A percentile compares a stretch with the other conserved stretches of the same genome.
Conservation (phyloP, 352 stramenopile species). For the Pythium coloratum region DNA sequence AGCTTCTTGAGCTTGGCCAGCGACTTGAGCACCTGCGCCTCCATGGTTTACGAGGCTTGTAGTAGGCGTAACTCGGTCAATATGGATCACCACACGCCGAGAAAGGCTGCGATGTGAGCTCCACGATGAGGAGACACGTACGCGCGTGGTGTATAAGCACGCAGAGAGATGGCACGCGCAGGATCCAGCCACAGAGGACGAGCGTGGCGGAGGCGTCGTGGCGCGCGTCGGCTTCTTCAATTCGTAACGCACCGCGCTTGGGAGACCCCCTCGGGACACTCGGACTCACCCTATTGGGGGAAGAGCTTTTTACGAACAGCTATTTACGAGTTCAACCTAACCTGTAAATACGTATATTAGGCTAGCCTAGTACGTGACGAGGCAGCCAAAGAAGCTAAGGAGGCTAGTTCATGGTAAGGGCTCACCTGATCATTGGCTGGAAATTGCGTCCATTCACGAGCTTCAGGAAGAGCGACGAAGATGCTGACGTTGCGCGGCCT, state of each 20-base stretch:
- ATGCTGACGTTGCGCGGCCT: conserved; percentile 22
- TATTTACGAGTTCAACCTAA: conserved; percentile 1
- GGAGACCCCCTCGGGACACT: not conserved
- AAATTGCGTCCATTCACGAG: not conserved
- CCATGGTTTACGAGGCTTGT: conserved; percentile 32
- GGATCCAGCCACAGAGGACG: not conserved
- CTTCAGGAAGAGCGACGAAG: not conserved
- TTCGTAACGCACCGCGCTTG: conserved; percentile 9
- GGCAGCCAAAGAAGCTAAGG: not conserved
- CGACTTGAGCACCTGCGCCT: conserved; percentile 60
- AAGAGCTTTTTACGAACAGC: conserved; percentile 12
- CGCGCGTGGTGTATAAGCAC: not conserved
- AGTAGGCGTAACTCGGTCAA: not conserved
- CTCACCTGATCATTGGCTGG: conserved; percentile 14
- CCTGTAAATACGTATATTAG: not conserved
- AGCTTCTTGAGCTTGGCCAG: conserved; percentile 72
- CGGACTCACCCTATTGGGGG: not conserved
- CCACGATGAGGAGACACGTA: not conserved
- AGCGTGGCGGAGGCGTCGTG: not conserved
- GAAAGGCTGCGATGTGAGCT: not conserved
- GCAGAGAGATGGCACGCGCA: not conserved
- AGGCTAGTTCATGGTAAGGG: not conserved
- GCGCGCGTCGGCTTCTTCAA: conserved; percentile 11
- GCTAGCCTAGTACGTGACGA: not conserved
- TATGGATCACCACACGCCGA: not conserved